Conservation (phyloP, 1,284 basidiomycete species). For the Ganoderma lucidum region DNA sequence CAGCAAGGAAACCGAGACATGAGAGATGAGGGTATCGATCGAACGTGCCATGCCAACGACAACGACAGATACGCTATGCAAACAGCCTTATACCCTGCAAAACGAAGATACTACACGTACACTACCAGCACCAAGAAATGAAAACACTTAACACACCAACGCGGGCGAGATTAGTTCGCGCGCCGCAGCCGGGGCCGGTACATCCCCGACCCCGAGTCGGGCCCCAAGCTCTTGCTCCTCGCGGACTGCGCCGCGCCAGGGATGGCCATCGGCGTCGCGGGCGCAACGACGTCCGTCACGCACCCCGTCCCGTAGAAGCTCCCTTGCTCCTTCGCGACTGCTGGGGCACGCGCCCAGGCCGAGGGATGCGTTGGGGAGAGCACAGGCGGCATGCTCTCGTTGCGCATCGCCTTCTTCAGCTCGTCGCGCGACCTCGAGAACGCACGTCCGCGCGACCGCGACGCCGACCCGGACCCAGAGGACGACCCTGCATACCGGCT, state of each 20-base stretch:
- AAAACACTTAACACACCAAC: neutral
- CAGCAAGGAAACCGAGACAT: neutral
- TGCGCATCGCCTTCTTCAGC: slow-evolving; percentile 24
- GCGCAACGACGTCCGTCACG: slow-evolving; percentile 16
- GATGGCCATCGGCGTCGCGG: slow-evolving; percentile 30
- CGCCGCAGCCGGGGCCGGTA: slow-evolving; percentile 10
- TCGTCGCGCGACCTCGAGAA: slow-evolving; percentile 30
- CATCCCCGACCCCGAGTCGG: slow-evolving; percentile 11
- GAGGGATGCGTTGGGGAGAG: slow-evolving; percentile 23
- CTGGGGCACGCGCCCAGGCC: slow-evolving; percentile 23
- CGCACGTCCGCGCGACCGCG: slow-evolving; percentile 21
- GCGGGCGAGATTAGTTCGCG: slow-evolving; percentile 9
- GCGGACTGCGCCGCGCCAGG: slow-evolving; percentile 16
- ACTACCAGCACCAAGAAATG: neutral
- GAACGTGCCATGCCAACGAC: neutral
- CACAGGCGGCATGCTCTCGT: slow-evolving; percentile 39
- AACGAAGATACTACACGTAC: slow-evolving; percentile 15
- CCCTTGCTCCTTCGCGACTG: slow-evolving; percentile 3
- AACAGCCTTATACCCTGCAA: slow-evolving; percentile 1
- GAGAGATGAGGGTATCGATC: slow-evolving; percentile 8
- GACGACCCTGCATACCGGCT: slow-evolving; percentile 15
- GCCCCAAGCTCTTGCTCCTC: slow-evolving; percentile 30
- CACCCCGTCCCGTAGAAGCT: slow-evolving; percentile 14
- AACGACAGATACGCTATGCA: neutral
- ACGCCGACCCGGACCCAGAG: slow-evolving; percentile 18